Percentiles rank a stretch among this genome's conserved stretches.
Conservation (phyloP, 805 yeast species). For the Saccharomycopsis javanensis region DNA sequence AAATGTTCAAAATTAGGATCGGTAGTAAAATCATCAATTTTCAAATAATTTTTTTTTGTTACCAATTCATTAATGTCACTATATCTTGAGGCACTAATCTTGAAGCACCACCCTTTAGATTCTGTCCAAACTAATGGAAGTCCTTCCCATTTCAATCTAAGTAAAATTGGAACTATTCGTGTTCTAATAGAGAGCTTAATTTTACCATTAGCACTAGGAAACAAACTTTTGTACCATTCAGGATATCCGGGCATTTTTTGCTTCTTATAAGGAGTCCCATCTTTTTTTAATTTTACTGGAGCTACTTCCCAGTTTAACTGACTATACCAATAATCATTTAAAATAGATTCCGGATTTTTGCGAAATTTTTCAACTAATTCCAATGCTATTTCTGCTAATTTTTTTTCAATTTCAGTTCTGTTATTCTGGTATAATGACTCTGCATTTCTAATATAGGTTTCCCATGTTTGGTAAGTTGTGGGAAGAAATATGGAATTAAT, state of each 20-base stretch:
- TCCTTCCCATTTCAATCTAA: slow-evolving; percentile 77
- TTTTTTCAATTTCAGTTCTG: slow-evolving; percentile 44
- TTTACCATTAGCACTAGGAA: slow-evolving; percentile 28
- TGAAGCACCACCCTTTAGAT: slow-evolving; percentile 80
- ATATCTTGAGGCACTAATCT: slow-evolving; percentile 36
- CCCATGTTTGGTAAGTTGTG: slow-evolving; percentile 59
- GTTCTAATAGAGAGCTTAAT: slow-evolving; percentile 62
- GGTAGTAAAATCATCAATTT: slow-evolving; percentile 20
- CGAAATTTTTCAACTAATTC: slow-evolving; percentile 39
- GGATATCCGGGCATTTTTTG: slow-evolving; percentile 89
- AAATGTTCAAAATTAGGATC: slow-evolving; percentile 17
- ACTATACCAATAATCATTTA: slow-evolving; percentile 76
- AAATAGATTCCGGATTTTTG: slow-evolving; percentile 33
- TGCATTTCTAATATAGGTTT: slow-evolving; percentile 54
- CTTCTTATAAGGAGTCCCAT: slow-evolving; percentile 57
- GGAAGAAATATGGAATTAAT: slow-evolving; percentile 73
- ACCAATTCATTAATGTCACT: slow-evolving; percentile 28
- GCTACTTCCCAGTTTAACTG: slow-evolving; percentile 82
- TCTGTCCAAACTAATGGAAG: slow-evolving; percentile 77
- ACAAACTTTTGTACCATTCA: slow-evolving; percentile 73
- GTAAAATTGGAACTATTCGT: slow-evolving; percentile 63
- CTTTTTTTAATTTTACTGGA: slow-evolving; percentile 52
- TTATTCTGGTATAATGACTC: slow-evolving; percentile 58
- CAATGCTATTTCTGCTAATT: slow-evolving; percentile 49
- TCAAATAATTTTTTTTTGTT: slow-evolving; percentile 11